Evolutionary conservation across 805 yeast species (phyloP), one percentile per base, ranked within the genome.

Genomic region (Candida silvatica): DNA sequence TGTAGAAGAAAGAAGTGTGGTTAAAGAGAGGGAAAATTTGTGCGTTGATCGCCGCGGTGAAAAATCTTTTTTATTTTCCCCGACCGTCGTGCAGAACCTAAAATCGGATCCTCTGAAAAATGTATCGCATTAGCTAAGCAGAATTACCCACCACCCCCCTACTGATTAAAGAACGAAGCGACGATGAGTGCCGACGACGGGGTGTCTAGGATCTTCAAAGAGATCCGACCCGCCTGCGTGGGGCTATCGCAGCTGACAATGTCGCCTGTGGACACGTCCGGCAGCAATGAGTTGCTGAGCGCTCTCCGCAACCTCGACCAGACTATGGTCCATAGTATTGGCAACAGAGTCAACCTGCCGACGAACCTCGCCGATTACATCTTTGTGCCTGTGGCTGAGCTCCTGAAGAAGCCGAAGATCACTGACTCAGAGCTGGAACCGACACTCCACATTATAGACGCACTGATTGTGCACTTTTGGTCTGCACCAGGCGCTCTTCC

Each of bases 341-440:
- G 24, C 4, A 4, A 12, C 9, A 24, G 17, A n/a, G 32, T 16
- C n/a, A 33, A 27, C 14, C 17, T 20, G 2, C 58, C 73, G 0
- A 42, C 59, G 1, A 60, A 59, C 18, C 47, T 77, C 15, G 80
- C 80, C 0, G 82, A 78, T 40, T 77, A 77, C 39, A 62, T 78
- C 1, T 77, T 76, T 51, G 66, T 74, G 9, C 86, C 87, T 0
- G 45, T 80, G 3, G 66, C 75, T 1, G 67, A 68, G 36, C 48
- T 80, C 6, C 52, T 80, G 27, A 68, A 69, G 37, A 67, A 67
- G 29, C 64, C 64, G 2, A 31, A 34, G n/a, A 47, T 77, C 1
- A 63, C 68, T 3, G 72, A 69, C 31, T 43, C 64, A 1, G 72
- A 65, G 31, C 55, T 66, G 2, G 77, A 72, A 38, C 53, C 58